A percentile compares a stretch with the other conserved stretches of the same genome.
Evolutionary conservation across 2,329 filamentous ascomycete species (phyloP).

Genomic region (Cercospora sojina): DNA sequence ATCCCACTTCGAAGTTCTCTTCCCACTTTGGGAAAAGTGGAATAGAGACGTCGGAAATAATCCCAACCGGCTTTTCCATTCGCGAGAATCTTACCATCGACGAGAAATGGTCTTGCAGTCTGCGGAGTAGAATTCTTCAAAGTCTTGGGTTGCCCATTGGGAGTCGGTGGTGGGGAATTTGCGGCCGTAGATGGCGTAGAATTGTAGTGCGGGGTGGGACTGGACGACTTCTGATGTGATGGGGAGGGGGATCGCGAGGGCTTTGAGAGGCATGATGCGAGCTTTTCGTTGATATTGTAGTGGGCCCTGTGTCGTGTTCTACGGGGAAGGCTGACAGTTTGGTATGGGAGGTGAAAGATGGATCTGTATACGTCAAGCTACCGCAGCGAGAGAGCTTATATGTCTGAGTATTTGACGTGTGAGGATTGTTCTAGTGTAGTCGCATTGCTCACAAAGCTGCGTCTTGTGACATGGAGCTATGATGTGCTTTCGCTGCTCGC

Average conservation of each 20-base stretch:
- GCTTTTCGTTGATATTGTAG: neutral
- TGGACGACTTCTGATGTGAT: neutral
- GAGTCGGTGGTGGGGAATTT: constrained; percentile 18
- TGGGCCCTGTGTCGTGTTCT: neutral
- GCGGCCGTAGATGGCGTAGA: constrained; percentile 17
- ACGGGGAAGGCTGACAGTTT: neutral
- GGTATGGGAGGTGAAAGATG: neutral
- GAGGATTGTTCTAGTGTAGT: neutral
- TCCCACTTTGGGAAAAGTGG: constrained; percentile 12
- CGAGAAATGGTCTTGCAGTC: constrained; percentile 12
- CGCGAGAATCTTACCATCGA: constrained; percentile 3
- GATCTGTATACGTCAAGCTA: neutral
- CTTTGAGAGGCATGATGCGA: neutral
- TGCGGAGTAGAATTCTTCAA: constrained; percentile 11
- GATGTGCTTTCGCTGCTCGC: neutral
- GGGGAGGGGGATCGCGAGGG: constrained; percentile 7
- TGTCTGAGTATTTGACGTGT: neutral
- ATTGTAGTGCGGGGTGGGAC: constrained; percentile 13
- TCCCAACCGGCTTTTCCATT: constrained; percentile 12
- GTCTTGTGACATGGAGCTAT: neutral
- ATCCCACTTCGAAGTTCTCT: constrained; percentile 15
- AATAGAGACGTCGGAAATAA: constrained; percentile 12
- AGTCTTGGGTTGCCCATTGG: constrained; percentile 7
- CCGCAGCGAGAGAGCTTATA: neutral
- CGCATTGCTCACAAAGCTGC: neutral